These are phyloP conservation scores for Aureobasidium sp. DNA, from an alignment of 2,329 filamentous ascomycete species.

Conservation along the genomic window DNA sequence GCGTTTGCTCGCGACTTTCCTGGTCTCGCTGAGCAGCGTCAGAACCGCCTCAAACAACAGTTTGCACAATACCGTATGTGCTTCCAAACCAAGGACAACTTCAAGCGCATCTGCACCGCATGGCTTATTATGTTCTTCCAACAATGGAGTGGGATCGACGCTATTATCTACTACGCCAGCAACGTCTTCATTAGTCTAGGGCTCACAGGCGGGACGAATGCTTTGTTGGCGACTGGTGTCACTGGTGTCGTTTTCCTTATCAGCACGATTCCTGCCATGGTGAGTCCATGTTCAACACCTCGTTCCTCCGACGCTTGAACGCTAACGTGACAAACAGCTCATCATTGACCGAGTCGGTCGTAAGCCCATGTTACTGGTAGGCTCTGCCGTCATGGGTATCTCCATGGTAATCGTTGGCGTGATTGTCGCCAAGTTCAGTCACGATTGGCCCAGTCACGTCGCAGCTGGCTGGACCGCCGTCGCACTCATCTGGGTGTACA, in stretches of 20 bases:
- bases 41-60: slow-evolving; percentile 42
- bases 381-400: slow-evolving; percentile 13
- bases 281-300: slow-evolving; percentile 24
- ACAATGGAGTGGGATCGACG: slow-evolving; percentile 45
- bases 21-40: slow-evolving; percentile 47
- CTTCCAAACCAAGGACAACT: slow-evolving; percentile 51
- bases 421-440: background rate
- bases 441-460: slow-evolving; percentile 43
- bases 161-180: slow-evolving; percentile 39
- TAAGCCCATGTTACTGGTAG: slow-evolving; percentile 44
- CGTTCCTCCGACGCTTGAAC: too few relatives aligned
- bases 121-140: slow-evolving; percentile 37
- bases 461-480: slow-evolving; percentile 63
- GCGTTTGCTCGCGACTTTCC: slow-evolving; percentile 51
- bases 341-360: slow-evolving; percentile 59
- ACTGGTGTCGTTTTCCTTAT: slow-evolving; percentile 64
- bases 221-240: slow-evolving; percentile 60
- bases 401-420: slow-evolving; percentile 39
- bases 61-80: slow-evolving; percentile 45
- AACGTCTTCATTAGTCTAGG: slow-evolving; percentile 41
- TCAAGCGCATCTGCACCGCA: slow-evolving; percentile 56
- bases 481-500: slow-evolving; percentile 62
- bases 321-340: slow-evolving; percentile 28
- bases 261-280: slow-evolving; percentile 55
- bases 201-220: slow-evolving; percentile 37